Evolutionary conservation across 2,329 filamentous ascomycete genomes (phyloP), one percentile per base, ranked within the genome.

Genomic region (Didymella glomerata): DNA sequence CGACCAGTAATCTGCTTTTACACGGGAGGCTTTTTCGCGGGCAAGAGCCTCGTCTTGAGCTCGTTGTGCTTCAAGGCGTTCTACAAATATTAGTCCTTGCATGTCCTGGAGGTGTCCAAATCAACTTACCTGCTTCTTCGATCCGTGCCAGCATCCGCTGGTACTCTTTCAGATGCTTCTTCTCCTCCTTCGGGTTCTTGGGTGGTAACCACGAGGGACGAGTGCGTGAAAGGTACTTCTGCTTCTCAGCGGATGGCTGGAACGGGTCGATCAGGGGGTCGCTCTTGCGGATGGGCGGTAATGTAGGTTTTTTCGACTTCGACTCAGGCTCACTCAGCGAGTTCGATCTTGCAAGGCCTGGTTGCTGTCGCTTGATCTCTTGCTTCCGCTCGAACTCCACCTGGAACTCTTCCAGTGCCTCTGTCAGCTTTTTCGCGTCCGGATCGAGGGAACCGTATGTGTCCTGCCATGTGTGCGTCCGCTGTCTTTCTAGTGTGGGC

Each of bases 131-230:
- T 56, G 83, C 80, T 77, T 88, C 86, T 40, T 84, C 80, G 27
- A 86, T 83, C 44, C 83, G 64, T 80, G 85, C 69, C 89, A 94
- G 91, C 90, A 95, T 93, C 75, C 85, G 88, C 77, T 93, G 89
- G 73, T 93, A 95, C 74, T 95, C 88, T 70, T 86, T 93, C 65
- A 99, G 75, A 77, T 99, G 95, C 66, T 89, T 89, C 74, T 87
- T 91, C 79, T 99, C 95, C 77, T 99, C 95, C 53, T 90, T 90
- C 2, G 92, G 93, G 65, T 95, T 88, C 78, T 95, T 95, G 1
- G 91, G 91, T 0, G 92, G 91, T 2, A 95, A 81, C 92, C 92
- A 95, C 1, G 90, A 93, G 0, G 91, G 91, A 36, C 91, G 84
- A 2, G 71, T 95, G 18, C 92, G 84, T 24, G 90, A 92, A 22